These are phyloP conservation scores for Penicillium cosmopolitanum DNA, from an alignment of 495 filamentous ascomycete genomes.

Conservation along the genomic window DNA sequence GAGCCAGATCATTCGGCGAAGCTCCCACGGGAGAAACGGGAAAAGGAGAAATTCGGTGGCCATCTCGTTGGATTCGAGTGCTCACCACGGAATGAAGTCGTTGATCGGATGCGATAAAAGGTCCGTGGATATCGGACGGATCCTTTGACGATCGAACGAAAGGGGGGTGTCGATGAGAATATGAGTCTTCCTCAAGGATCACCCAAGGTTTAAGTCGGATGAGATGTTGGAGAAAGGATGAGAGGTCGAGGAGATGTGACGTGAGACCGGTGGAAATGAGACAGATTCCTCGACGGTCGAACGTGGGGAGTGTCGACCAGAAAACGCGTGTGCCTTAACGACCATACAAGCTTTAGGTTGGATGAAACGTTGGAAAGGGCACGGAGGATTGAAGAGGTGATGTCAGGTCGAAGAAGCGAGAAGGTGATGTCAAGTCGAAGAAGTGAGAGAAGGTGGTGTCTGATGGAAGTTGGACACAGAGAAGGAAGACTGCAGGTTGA, in stretches of 20 bases:
- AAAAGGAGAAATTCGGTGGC: neutral
- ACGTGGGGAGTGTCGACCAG: no score
- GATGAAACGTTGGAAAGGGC: no score
- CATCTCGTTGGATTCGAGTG: neutral
- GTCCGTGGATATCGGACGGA: neutral
- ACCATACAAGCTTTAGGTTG: no score
- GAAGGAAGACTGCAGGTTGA: no score
- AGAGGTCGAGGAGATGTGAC: neutral
- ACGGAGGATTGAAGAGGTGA: no score
- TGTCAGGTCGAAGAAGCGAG: no score
- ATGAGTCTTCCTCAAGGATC: no score
- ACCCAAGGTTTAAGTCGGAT: neutral
- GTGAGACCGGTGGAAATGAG: neutral
- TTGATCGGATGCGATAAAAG: neutral
- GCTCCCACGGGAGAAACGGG: neutral
- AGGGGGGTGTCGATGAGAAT: neutral
- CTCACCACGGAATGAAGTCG: neutral
- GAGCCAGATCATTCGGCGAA: constrained; percentile 2
- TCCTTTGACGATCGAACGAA: neutral
- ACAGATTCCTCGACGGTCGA: no score
- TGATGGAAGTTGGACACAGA: no score
- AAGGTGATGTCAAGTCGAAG: no score
- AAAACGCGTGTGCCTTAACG: no score
- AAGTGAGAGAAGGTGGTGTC: no score
- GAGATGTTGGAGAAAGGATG: neutral